Evolutionary conservation across 805 yeast genomes (phyloP).

Genomic region (Barnettozyma pratensis): DNA sequence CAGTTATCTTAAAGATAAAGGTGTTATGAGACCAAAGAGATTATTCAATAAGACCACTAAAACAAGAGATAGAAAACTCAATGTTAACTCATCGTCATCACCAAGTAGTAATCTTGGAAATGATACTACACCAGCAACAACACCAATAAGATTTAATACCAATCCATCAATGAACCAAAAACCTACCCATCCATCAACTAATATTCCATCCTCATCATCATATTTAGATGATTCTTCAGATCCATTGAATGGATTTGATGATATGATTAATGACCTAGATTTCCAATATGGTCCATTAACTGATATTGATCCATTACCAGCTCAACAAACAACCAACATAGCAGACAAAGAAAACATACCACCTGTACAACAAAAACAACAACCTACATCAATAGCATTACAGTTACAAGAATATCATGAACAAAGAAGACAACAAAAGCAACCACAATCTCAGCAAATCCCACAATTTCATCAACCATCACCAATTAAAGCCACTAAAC

Average conservation of each 20-base stretch:
- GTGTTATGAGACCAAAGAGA: slow-evolving; percentile 23
- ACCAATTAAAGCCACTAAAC: slow-evolving; percentile 15
- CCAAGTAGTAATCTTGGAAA: slow-evolving; percentile 16
- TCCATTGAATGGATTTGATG: slow-evolving; percentile 35
- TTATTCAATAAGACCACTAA: slow-evolving; percentile 13
- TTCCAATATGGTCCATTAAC: slow-evolving; percentile 26
- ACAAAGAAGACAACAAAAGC: slow-evolving; percentile 1
- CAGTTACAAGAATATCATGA: slow-evolving; percentile 18
- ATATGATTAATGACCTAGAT: slow-evolving; percentile 27
- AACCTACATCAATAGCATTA: slow-evolving; percentile 18
- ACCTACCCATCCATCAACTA: not conserved
- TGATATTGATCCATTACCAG: slow-evolving; percentile 27
- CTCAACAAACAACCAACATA: slow-evolving; percentile 3
- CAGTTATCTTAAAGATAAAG: slow-evolving; percentile 20
- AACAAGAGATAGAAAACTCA: slow-evolving; percentile 3
- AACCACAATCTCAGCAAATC: not conserved
- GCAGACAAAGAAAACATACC: slow-evolving; percentile 35
- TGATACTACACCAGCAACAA: slow-evolving; percentile 17
- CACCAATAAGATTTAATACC: slow-evolving; percentile 10
- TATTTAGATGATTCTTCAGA: slow-evolving; percentile 21
- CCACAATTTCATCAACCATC: not conserved
- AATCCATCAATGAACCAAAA: not conserved
- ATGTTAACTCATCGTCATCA: slow-evolving; percentile 12
- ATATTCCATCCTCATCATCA: slow-evolving; percentile 8
- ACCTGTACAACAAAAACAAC: slow-evolving; percentile 20